A percentile compares a stretch with the other conserved stretches of the same genome.
Conservation (phyloP, 306 rosid species). For the Lathyrus sativus region DNA sequence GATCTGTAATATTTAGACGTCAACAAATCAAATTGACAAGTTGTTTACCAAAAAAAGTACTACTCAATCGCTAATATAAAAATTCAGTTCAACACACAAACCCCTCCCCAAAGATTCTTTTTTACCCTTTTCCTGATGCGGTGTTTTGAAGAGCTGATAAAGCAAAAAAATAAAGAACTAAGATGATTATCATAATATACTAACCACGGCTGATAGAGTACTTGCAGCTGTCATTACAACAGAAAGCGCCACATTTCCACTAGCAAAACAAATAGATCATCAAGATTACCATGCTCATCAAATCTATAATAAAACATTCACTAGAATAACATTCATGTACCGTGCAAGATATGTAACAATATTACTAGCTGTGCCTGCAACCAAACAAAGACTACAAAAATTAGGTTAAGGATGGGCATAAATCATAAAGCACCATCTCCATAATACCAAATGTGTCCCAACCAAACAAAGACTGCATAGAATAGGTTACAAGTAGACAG, state of each 20-base stretch:
- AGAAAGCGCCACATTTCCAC: slow-evolving; percentile 89
- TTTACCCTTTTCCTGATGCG: neutral
- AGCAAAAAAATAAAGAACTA: slow-evolving; percentile 11
- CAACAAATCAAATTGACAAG: neutral
- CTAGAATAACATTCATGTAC: slow-evolving; percentile 45
- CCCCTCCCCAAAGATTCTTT: neutral
- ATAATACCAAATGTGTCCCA: slow-evolving; percentile 24
- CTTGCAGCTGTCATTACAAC: slow-evolving; percentile 89
- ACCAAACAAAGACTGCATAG: slow-evolving; percentile 25
- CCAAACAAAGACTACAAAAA: slow-evolving; percentile 22
- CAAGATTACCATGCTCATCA: slow-evolving; percentile 35
- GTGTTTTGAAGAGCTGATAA: no score
- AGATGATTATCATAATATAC: slow-evolving; percentile 37
- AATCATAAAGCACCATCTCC: slow-evolving; percentile 1
- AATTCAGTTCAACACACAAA: neutral
- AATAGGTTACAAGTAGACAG: neutral
- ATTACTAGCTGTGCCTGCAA: slow-evolving; percentile 94
- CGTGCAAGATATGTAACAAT: slow-evolving; percentile 87
- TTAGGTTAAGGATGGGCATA: slow-evolving; percentile 2
- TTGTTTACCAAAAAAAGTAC: neutral
- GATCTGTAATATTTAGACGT: slow-evolving; percentile 54
- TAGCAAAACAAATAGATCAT: slow-evolving; percentile 44
- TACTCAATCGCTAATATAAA: neutral
- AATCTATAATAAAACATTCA: slow-evolving; percentile 14
- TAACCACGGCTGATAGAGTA: slow-evolving; percentile 80